Evolutionary conservation across 345 rosid species (phyloP).

Genomic region (Lenwebbia sp.): DNA sequence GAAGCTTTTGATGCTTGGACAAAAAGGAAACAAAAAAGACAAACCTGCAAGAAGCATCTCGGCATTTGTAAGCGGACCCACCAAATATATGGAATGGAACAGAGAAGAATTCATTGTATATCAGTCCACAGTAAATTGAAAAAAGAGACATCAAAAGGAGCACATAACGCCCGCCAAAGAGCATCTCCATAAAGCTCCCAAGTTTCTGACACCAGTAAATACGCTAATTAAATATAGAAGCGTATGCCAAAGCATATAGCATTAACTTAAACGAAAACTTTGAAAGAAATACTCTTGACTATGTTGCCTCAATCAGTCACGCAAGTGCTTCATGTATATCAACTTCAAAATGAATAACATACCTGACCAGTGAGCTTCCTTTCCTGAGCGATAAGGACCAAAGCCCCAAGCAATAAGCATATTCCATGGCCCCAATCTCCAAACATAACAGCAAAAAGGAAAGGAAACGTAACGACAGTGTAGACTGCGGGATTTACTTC

Average conservation of each 20-base stretch:
- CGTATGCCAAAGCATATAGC: neutral
- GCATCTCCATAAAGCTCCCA: slow-evolving; percentile 99
- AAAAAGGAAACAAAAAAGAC: neutral
- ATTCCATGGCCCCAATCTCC: slow-evolving; percentile 99
- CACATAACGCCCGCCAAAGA: slow-evolving; percentile 91
- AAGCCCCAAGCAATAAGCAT: slow-evolving; percentile 87
- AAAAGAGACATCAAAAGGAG: slow-evolving; percentile 90
- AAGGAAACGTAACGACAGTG: slow-evolving; percentile 81
- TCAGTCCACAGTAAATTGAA: slow-evolving; percentile 93
- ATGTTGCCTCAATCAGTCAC: neutral
- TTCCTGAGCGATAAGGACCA: slow-evolving; percentile 80
- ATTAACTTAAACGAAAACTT: neutral
- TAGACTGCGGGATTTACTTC: slow-evolving; percentile 97
- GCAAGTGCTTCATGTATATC: neutral
- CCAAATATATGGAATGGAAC: slow-evolving; percentile 95
- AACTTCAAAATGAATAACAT: neutral
- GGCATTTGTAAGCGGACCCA: slow-evolving; percentile 88
- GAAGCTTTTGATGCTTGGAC: neutral
- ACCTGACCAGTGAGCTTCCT: slow-evolving; percentile 72
- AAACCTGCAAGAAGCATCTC: slow-evolving; percentile 77
- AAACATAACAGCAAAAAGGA: slow-evolving; percentile 98
- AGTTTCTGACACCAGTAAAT: slow-evolving; percentile 51
- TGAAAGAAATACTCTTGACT: neutral
- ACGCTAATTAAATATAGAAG: neutral
- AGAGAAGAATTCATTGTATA: slow-evolving; percentile 96